phyloP scores from a whole-genome alignment of 129 eudicot species.

The Cynara cardunculus region DNA sequence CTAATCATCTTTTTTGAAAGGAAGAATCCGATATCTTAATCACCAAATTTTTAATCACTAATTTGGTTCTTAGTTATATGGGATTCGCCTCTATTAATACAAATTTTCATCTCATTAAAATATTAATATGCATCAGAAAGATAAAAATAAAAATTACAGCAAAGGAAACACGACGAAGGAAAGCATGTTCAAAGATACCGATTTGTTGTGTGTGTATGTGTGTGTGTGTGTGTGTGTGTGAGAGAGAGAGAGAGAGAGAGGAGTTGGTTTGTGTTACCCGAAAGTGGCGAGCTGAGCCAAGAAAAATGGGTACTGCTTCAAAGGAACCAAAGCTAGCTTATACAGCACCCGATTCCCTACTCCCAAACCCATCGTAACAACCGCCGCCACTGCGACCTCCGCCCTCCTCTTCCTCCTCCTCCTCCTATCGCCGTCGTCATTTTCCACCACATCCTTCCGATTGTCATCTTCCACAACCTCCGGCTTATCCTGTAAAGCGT shows the following conservation, averaged over 20 bases:
- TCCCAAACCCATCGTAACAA: slow-evolving; percentile 75
- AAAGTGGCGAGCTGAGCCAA: slow-evolving; percentile 95
- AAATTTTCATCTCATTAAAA: not conserved
- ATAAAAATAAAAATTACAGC: not conserved
- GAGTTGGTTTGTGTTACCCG: slow-evolving; percentile 47
- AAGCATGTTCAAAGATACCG: slow-evolving; percentile 9
- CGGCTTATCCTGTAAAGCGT: slow-evolving; percentile 17
- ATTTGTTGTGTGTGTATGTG: not conserved
- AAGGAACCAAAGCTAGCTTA: slow-evolving; percentile 87
- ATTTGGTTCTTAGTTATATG: not conserved
- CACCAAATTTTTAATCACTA: not conserved
- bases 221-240: not conserved
- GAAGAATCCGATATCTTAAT: not conserved
- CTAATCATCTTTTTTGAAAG: too few species aligned
- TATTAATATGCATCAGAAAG: not conserved
- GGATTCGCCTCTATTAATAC: too few species aligned
- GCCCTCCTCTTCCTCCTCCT: slow-evolving; percentile 25
- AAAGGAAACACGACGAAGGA: not conserved
- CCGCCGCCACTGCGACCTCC: slow-evolving; percentile 68
- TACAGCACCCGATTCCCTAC: slow-evolving; percentile 91
- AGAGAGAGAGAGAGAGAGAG: not conserved
- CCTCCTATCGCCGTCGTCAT: not conserved
- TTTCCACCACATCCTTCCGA: slow-evolving; percentile 1
- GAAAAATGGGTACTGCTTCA: slow-evolving; percentile 79
- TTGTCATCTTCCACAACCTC: slow-evolving; percentile 5